Conservation (phyloP, 2,329 filamentous ascomycete species). For the Paradendryphiella salina region DNA sequence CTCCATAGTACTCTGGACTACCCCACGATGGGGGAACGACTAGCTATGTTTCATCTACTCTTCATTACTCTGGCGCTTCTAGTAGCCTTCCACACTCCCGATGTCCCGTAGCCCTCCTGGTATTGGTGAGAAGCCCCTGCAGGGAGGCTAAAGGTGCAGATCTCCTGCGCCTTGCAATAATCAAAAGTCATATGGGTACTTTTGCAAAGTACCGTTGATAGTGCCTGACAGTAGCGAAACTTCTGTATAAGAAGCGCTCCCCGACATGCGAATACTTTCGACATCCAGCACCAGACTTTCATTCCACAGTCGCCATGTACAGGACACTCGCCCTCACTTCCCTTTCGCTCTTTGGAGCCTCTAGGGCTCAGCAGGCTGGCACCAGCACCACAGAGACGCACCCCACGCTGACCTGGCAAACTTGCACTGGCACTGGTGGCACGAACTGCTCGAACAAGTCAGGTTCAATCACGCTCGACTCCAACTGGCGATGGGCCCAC, state of each 20-base stretch:
- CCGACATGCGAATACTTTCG: constrained; percentile 20
- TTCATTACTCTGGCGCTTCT: constrained; percentile 37
- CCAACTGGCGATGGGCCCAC: constrained; percentile 58
- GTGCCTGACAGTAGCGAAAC: constrained; percentile 1
- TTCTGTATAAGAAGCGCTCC: constrained; percentile 35
- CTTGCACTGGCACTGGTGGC: constrained; percentile 47
- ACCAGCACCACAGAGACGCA: constrained; percentile 48
- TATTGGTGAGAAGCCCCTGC: constrained; percentile 29
- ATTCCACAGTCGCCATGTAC: constrained; percentile 45
- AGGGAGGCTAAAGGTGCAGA: constrained; percentile 18
- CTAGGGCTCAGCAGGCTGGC: constrained; percentile 50
- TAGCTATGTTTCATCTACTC: constrained; percentile 38
- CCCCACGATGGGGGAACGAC: constrained; percentile 33
- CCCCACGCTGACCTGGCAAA: constrained; percentile 47
- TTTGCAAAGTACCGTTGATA: constrained; percentile 18
- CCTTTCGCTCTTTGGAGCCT: constrained; percentile 47
- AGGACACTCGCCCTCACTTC: constrained; percentile 47
- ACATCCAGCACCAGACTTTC: constrained; percentile 34
- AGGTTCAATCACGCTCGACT: constrained; percentile 49
- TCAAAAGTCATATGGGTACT: constrained; percentile 23
- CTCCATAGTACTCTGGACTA: constrained; percentile 41
- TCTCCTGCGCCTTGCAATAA: constrained; percentile 25
- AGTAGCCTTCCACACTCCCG: constrained; percentile 32
- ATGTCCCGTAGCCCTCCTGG: constrained; percentile 34
- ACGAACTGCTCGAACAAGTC: constrained; percentile 46